phyloP scores from a whole-genome alignment of 139 green algal species.

The Coelastrella sp. region DNA sequence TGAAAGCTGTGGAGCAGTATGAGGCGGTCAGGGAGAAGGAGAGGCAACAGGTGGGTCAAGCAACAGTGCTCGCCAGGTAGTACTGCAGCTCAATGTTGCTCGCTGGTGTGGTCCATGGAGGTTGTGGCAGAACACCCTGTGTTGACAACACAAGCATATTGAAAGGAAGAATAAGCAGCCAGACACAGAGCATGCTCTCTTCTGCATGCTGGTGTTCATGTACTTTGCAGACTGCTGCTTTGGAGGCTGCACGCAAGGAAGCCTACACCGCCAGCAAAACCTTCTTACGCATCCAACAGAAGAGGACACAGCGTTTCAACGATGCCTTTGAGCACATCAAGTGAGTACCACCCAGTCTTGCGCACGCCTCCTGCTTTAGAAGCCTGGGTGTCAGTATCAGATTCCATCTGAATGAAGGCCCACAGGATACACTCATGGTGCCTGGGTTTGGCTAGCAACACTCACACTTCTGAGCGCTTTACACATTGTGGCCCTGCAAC shows the following conservation, averaged over 20 bases:
- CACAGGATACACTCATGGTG: too few species aligned
- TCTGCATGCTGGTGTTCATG: background rate
- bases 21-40: slow-evolving; percentile 85
- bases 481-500: too few species aligned
- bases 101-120: background rate
- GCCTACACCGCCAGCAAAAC: slow-evolving; percentile 18
- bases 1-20: slow-evolving; percentile 97
- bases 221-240: slow-evolving; percentile 53
- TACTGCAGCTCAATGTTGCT: background rate
- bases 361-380: background rate
- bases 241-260: slow-evolving; percentile 69
- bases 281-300: slow-evolving; percentile 80
- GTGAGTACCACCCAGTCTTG: slow-evolving; percentile 8
- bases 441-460: too few species aligned
- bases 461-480: too few species aligned
- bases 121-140: too few species aligned
- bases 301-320: slow-evolving; percentile 85
- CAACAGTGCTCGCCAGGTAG: background rate
- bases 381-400: too few species aligned
- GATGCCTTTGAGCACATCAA: slow-evolving; percentile 90
- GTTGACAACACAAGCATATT: too few species aligned
- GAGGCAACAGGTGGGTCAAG: slow-evolving; percentile 62
- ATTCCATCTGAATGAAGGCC: too few species aligned
- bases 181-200: background rate
- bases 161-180: too few species aligned